Evolutionary conservation across 2,329 filamentous ascomycete genomes (phyloP).

Genomic region (Penicillium expansum): DNA sequence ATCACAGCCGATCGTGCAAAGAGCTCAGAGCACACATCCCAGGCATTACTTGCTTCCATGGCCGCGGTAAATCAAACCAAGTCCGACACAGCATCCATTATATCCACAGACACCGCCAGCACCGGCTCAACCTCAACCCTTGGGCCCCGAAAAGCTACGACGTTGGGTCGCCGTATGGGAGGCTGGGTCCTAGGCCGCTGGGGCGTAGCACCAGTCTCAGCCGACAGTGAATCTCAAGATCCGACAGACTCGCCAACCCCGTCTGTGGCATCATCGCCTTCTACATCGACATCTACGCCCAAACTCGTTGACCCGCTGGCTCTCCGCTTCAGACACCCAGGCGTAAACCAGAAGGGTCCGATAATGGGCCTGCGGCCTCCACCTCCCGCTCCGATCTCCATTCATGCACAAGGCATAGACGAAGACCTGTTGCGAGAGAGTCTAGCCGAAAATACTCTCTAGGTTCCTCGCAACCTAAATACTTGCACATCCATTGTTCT

Average conservation of each 20-base stretch:
- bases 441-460: constrained; percentile 47
- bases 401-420: constrained; percentile 59
- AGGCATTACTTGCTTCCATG: constrained; percentile 39
- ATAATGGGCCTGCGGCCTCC: constrained; percentile 68
- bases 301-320: constrained; percentile 67
- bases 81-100: constrained; percentile 25
- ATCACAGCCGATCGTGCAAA: constrained; percentile 34
- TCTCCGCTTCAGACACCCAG: constrained; percentile 55
- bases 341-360: constrained; percentile 74
- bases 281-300: constrained; percentile 49
- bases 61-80: constrained; percentile 24
- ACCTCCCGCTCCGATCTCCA: constrained; percentile 54
- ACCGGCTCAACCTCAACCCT: constrained; percentile 21
- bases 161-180: constrained; percentile 56
- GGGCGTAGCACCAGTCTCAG: constrained; percentile 51
- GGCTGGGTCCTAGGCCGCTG: constrained; percentile 65
- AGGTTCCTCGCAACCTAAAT: neutral
- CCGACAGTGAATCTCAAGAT: constrained; percentile 5
- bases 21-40: constrained; percentile 28
- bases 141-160: constrained; percentile 26
- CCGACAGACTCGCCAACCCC: neutral
- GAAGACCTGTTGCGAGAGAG: constrained; percentile 60
- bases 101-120: constrained; percentile 24
- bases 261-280: constrained; percentile 12
- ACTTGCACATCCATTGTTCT: neutral